These are phyloP conservation scores for Veloboletus limbatus DNA, from an alignment of 1,284 basidiomycete genomes.

Conservation along the genomic window DNA sequence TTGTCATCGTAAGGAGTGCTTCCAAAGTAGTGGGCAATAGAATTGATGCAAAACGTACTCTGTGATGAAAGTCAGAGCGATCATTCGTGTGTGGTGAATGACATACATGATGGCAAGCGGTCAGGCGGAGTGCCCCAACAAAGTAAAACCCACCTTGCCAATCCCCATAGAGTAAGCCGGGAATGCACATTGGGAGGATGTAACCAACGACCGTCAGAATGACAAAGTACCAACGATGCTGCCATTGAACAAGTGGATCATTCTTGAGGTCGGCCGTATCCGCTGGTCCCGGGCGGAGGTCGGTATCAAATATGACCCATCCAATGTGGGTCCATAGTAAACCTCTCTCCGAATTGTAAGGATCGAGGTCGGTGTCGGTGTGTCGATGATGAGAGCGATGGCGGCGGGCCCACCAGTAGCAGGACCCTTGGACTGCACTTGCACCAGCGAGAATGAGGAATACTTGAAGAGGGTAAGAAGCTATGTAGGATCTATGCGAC, in stretches of 20 bases:
- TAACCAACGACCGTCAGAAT: constrained; percentile 69
- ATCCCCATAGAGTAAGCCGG: constrained; percentile 79
- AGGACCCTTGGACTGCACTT: constrained; percentile 87
- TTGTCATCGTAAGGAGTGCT: constrained; percentile 83
- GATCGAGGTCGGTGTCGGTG: constrained; percentile 90
- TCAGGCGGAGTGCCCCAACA: constrained; percentile 65
- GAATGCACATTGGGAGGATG: constrained; percentile 69
- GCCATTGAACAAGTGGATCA: constrained; percentile 78
- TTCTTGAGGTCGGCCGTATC: constrained; percentile 80
- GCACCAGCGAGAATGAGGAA: constrained; percentile 77
- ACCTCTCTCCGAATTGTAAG: constrained; percentile 84
- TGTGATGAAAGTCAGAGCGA: constrained; percentile 30
- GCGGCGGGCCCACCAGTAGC: constrained; percentile 90
- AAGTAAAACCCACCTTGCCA: constrained; percentile 83
- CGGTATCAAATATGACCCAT: constrained; percentile 87
- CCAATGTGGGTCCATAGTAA: constrained; percentile 84
- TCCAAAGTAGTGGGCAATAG: constrained; percentile 86
- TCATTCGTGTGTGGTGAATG: constrained; percentile 2
- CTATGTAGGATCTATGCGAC: constrained; percentile 89
- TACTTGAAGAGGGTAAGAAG: constrained; percentile 70
- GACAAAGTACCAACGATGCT: constrained; percentile 76
- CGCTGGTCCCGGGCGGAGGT: constrained; percentile 71
- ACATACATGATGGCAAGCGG: constrained; percentile 79
- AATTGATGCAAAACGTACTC: constrained; percentile 92
- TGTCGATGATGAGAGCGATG: constrained; percentile 89